These are phyloP conservation scores for Ensete ventricosum DNA, from an alignment of 176 grass and related monocot species.

Conservation along the genomic window DNA sequence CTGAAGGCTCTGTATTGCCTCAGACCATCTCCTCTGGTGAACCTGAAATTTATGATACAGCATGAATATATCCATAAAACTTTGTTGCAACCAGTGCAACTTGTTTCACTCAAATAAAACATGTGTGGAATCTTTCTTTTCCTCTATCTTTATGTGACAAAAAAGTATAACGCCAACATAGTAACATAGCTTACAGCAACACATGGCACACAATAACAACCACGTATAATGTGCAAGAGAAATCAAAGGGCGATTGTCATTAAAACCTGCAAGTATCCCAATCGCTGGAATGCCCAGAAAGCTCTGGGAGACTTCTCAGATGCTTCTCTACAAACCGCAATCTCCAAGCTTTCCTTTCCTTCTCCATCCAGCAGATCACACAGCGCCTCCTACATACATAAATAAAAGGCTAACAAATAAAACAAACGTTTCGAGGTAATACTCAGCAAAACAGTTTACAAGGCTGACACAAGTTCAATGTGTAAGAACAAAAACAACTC, in stretches of 20 bases:
- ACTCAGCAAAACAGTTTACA: not conserved
- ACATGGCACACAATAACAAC: not conserved
- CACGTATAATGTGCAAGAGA: not conserved
- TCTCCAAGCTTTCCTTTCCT: slow-evolving; percentile 81
- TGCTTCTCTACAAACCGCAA: slow-evolving; percentile 76
- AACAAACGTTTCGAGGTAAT: slow-evolving; percentile 4
- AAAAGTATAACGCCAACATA: not conserved
- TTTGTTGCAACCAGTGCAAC: not conserved
- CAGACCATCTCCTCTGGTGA: slow-evolving; percentile 86
- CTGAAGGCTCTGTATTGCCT: slow-evolving; percentile 80
- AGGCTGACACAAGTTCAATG: slow-evolving; percentile 18
- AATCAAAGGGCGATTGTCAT: slow-evolving; percentile 15
- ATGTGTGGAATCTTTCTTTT: not conserved
- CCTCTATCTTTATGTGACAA: not conserved
- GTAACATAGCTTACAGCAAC: not conserved
- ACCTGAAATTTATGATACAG: slow-evolving; percentile 43
- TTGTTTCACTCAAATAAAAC: not conserved
- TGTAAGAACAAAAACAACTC: slow-evolving; percentile 17
- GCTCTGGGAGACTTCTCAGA: slow-evolving; percentile 59
- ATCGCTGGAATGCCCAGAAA: slow-evolving; percentile 77
- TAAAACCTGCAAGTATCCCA: slow-evolving; percentile 88
- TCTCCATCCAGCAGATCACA: slow-evolving; percentile 79
- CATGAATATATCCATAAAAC: slow-evolving; percentile 16
- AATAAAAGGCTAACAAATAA: not conserved
- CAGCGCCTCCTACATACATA: slow-evolving; percentile 42